These are phyloP conservation scores for Arachis stenosperma DNA, from an alignment of 306 rosid genomes.

Conservation along the genomic window DNA sequence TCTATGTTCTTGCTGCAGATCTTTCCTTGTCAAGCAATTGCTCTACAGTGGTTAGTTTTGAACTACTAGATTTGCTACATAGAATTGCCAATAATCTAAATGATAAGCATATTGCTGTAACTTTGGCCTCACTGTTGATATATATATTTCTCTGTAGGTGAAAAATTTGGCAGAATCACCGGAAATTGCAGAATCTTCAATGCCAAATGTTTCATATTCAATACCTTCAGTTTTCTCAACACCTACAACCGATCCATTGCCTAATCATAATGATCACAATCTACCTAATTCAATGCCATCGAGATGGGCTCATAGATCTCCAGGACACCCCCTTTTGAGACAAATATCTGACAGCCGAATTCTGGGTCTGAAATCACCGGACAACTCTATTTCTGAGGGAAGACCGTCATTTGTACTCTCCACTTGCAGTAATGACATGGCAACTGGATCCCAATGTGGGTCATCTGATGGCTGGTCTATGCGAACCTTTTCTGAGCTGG, in stretches of 20 bases:
- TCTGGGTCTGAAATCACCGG: conserved; percentile 71
- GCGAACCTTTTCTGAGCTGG: conserved; percentile 87
- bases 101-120: conserved; percentile 5
- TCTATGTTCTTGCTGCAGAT: conserved; percentile 46
- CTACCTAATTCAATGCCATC: conserved; percentile 61
- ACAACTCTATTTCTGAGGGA: conserved; percentile 75
- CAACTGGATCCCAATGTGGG: conserved; percentile 71
- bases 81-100: conserved; percentile 13
- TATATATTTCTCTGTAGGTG: conserved; percentile 49
- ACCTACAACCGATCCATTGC: conserved; percentile 46
- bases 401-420: conserved; percentile 73
- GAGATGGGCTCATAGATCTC: conserved; percentile 72
- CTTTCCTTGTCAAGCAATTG: conserved; percentile 56
- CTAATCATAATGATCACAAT: conserved; percentile 46
- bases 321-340: conserved; percentile 66
- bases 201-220: conserved; percentile 52
- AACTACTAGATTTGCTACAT: conserved; percentile 21
- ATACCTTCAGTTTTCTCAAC: conserved; percentile 56
- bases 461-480: conserved; percentile 94
- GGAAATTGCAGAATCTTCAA: conserved; percentile 53
- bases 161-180: conserved; percentile 60
- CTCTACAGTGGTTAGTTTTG: conserved; percentile 57
- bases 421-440: conserved; percentile 72
- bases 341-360: conserved; percentile 80
- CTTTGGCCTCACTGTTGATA: background rate